Base-by-base conservation (phyloP, 2,329 filamentous ascomycete genomes). In the Alternaria longipes region DNA sequence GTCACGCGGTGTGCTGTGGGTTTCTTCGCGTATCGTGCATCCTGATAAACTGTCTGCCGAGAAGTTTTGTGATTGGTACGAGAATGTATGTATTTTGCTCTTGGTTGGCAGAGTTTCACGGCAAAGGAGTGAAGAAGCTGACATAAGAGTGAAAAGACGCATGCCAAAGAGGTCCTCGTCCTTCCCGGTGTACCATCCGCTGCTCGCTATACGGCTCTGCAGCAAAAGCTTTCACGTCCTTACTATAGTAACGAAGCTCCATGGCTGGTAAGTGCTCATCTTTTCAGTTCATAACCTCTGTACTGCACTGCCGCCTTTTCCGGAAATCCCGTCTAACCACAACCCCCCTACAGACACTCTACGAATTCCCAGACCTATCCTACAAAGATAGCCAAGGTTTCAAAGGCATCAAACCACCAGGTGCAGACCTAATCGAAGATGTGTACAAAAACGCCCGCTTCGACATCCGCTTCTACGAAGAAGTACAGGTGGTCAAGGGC, bases 51-150 rank as follows among this genome's bases (percentile, higher is more conserved):
- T 74, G 3, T 59, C 63, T 9, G 42, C 51, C 0, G 52, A 65
- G 14, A 60, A 59, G n/a, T 70, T 74, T 41, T 65, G 60, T 45
- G 41, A 57, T 12, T 75, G 74, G 74, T 76, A 77, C 61, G 75
- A 74, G 51, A 68, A 73, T 60, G 62, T 64, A 54, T 18, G 42
- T 52, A 24, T 20, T 7, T 28, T 24, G 28, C n/a, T 5, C 5
- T 53, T 47, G 8, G 4, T 24, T 26, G 18, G 24, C 2, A 11
- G 24, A 16, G 1, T 40, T 3, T 3, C 18, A 1, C 12, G 14
- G 20, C 16, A 8, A 22, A 20, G 8, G 4, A 18, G n/a, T 30
- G 24, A 26, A 8, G 20, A 42, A 49, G 22, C 34, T 38, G 12
- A 46, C 26, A 9, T 28, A 5, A 14, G 26, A 34, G 28, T 22